Base-by-base conservation (phyloP, 257 asterid genomes). In the Gardenia jasminoides region DNA sequence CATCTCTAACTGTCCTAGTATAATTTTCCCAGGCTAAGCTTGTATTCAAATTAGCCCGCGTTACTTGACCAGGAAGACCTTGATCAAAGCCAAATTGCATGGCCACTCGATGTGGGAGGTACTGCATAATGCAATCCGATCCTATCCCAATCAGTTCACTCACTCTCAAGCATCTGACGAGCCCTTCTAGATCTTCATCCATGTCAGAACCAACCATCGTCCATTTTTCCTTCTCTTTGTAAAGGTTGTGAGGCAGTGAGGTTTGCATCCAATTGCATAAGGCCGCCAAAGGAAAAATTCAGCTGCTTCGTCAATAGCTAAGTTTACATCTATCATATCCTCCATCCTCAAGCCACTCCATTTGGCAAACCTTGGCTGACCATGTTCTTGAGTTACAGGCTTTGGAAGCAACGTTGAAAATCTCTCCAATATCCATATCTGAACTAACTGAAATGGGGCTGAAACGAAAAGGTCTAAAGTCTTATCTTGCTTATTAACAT, bases 391-490 rank as follows among this genome's bases (percentile, higher is more conserved):
- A 28, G 44, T 10, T 13, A 82, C 79, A 2, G 79, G 79, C 31
- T 70, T 26, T 6, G 84, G 89, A 81, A 39, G 80, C 68, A 89
- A 31, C 39, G 80, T 10, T 0, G 66, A 26, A 62, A 89, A 70
- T 72, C 92, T 89, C 77, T 85, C 89, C 92, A 91, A 85, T 22
- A 72, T 88, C 92, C 92, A 89, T 65, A 85, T 76, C 79, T 89
- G 87, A 39, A 89, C 85, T 43, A 87, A 62, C 22, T 76, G 67
- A 74, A 87, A 74, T 0, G 88, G 89, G 1, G 85, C 72, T 65
- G 78, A 76, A 76, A 85, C 71, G 12, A 59, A 62, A 24, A 85
- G 65, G 48, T 17, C 85, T 28, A 76, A 74, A 59, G 36, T 26
- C 8, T 50, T 47, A 30, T 81, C 76, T 62, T 52, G 20, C n/a